Evolutionary conservation across 495 filamentous ascomycete species (phyloP), one percentile per base, ranked within the genome.

Genomic region (Echria macrotheca): DNA sequence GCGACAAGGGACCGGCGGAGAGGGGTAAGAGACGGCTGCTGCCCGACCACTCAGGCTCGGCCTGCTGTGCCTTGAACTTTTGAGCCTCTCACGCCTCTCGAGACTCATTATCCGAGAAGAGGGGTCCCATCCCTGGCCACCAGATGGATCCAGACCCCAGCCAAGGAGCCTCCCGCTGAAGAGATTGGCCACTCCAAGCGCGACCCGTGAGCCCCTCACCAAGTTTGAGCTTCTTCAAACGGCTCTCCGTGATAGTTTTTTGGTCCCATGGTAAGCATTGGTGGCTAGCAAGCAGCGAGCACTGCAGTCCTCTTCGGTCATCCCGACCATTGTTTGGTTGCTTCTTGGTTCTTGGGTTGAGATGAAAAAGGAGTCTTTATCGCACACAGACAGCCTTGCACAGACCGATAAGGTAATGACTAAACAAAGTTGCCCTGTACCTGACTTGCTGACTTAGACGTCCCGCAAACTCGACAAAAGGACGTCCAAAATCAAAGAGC

Each of bases 121-220:
- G 25, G 40, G 40, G 39, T 21, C 7, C 19, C 25, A 33, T 25
- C 26, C 40, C 41, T 24, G 23, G 23, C 21, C n/a, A n/a, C n/a
- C n/a, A n/a, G n/a, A 25, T 18, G 33, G 35, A 53, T 41, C 36
- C 10, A 46, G 23, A 37, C 33, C 22, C 46, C 18, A 35, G 21
- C 36, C 46, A 17, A 38, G 15, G 46, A 15, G 42, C 42, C 17
- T 40, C 18, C 46, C 21, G 12, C 29, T n/a, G n/a, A 38, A 21
- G 43, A 53, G 50, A 53, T 53, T 53, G 50, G 43, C 35, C 33
- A 44, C 23, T 44, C 29, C 33, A 41, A 53, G 43, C 43, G 43
- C 50, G 36, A 47, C 44, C 21, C 29, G 15, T 5, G 29, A 15
- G 31, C n/a, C 15, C 36, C 26, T 21, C 42, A 47, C 15, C 12